Conservation (phyloP, 371 early-diverging fungal species). For the Nematocida ausubeli region DNA sequence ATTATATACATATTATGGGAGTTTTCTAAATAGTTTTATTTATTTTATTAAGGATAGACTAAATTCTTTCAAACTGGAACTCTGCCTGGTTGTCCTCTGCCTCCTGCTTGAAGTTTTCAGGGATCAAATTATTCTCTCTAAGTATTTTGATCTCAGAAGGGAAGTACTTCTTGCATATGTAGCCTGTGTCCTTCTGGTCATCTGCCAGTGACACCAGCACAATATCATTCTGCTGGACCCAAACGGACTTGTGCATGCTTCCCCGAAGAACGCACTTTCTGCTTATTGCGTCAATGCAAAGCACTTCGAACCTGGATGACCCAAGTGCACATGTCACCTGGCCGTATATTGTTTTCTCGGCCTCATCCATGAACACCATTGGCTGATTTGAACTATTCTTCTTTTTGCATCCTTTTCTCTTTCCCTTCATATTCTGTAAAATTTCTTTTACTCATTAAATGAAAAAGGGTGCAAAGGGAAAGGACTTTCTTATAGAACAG, state of each 20-base stretch:
- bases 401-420: constrained; percentile 54
- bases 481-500: not conserved
- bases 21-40: not conserved
- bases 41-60: not conserved
- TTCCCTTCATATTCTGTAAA: constrained; percentile 44
- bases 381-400: constrained; percentile 54
- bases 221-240: constrained; percentile 87
- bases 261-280: constrained; percentile 91
- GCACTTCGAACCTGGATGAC: constrained; percentile 84
- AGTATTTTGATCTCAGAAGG: constrained; percentile 91
- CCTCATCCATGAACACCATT: constrained; percentile 62
- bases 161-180: constrained; percentile 90
- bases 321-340: constrained; percentile 87
- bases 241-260: constrained; percentile 87
- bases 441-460: constrained; percentile 41
- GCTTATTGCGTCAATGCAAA: constrained; percentile 83
- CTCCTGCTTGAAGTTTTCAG: constrained; percentile 70
- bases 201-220: constrained; percentile 86
- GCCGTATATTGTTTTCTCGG: constrained; percentile 72
- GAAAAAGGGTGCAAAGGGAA: not conserved
- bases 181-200: constrained; percentile 88
- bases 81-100: constrained; percentile 56
- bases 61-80: constrained; percentile 47
- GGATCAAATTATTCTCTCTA: constrained; percentile 86
- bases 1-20: too few species aligned